Conservation (phyloP, 805 yeast species). For the Cyberlindnera misumaiensis region DNA sequence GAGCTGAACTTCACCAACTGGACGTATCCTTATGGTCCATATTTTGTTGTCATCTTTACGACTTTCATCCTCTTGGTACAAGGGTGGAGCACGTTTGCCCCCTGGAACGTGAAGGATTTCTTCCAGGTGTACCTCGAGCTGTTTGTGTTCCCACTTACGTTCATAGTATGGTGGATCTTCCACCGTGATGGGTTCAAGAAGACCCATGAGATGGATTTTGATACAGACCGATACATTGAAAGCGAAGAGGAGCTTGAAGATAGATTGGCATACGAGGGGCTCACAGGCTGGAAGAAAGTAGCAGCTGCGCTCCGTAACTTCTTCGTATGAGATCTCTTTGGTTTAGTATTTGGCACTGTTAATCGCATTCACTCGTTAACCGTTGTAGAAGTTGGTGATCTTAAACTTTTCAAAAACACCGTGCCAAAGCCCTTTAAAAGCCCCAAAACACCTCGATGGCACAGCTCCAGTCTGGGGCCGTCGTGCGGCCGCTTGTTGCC, state of each 20-base stretch:
- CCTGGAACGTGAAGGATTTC: slow-evolving; percentile 36
- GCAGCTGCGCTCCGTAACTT: slow-evolving; percentile 13
- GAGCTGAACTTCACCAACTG: slow-evolving; percentile 38
- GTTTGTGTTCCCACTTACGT: slow-evolving; percentile 39
- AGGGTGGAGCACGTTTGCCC: slow-evolving; percentile 46
- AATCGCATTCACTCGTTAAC: too few relatives aligned
- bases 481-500: slow-evolving; percentile 1
- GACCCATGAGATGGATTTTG: slow-evolving; percentile 45
- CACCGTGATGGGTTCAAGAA: slow-evolving; percentile 37
- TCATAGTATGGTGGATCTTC: slow-evolving; percentile 34
- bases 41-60: slow-evolving; percentile 36
- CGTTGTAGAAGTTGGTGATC: too few relatives aligned
- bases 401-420: too few relatives aligned
- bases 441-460: too few relatives aligned
- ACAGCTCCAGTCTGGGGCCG: slow-evolving; percentile 1
- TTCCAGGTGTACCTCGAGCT: slow-evolving; percentile 41
- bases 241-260: slow-evolving; percentile 36
- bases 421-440: too few relatives aligned
- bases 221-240: slow-evolving; percentile 42
- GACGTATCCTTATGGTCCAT: slow-evolving; percentile 48
- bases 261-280: slow-evolving; percentile 9
- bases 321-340: slow-evolving; percentile 13
- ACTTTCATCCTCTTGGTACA: slow-evolving; percentile 42
- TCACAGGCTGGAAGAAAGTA: slow-evolving; percentile 38
- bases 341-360: too few relatives aligned